Conservation (phyloP, 495 filamentous ascomycete genomes). For the Aspergillus biplanus region DNA sequence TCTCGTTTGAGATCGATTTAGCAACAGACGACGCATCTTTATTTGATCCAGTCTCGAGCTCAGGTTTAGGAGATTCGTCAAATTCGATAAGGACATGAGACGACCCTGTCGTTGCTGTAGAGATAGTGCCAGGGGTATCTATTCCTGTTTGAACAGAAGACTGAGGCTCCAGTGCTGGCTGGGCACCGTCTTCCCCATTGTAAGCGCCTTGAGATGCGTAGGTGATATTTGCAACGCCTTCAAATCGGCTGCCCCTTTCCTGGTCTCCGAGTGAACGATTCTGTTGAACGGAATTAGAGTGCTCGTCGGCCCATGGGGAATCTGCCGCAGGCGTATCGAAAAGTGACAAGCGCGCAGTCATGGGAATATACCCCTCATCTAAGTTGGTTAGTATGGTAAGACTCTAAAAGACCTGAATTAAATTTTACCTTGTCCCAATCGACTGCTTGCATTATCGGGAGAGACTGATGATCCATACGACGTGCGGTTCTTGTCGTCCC, state of each 20-base stretch:
- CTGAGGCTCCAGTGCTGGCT: conserved; percentile 8
- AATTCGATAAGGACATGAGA: conserved; percentile 48
- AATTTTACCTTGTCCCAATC: conserved; percentile 40
- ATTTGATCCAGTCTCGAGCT: conserved; percentile 14
- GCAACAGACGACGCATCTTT: conserved; percentile 23
- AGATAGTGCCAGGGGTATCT: conserved; percentile 31
- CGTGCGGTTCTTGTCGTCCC: conserved; percentile 31
- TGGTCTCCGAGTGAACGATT: background rate
- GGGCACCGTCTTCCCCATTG: conserved; percentile 2
- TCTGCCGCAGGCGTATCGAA: conserved; percentile 36
- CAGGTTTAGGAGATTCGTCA: conserved; percentile 24
- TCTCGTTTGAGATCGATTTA: conserved; percentile 14
- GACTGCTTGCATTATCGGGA: conserved; percentile 31
- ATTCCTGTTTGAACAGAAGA: conserved; percentile 29
- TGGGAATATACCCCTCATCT: conserved; percentile 52
- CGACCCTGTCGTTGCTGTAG: conserved; percentile 36
- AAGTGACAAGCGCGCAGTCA: conserved; percentile 50
- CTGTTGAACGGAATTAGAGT: conserved; percentile 10
- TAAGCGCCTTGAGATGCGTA: conserved; percentile 2
- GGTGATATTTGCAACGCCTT: background rate
- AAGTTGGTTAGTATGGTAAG: conserved; percentile 19
- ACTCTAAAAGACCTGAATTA: background rate
- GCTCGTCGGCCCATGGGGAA: conserved; percentile 31
- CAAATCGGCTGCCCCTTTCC: conserved; percentile 5
- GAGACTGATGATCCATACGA: conserved; percentile 30